Conservation (phyloP, 371 early-diverging fungal species). For the Catenaria anguillulae region DNA sequence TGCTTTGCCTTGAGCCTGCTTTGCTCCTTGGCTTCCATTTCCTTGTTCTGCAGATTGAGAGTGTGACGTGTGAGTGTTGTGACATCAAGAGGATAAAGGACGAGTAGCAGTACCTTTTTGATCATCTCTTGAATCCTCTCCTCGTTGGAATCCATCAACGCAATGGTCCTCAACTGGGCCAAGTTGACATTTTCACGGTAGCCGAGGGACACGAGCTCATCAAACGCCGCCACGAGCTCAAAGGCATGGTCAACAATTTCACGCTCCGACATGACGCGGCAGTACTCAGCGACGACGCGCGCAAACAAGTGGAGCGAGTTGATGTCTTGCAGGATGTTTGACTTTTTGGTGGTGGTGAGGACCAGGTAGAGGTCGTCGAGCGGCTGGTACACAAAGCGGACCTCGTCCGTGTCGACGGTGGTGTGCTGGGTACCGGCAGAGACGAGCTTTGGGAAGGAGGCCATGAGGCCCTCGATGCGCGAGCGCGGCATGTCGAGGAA, state of each 20-base stretch:
- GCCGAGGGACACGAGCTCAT: slow-evolving; percentile 85
- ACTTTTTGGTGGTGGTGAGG: slow-evolving; percentile 72
- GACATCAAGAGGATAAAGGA: neutral
- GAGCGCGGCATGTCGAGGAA: slow-evolving; percentile 89
- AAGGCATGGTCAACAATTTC: slow-evolving; percentile 51
- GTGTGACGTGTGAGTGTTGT: slow-evolving; percentile 2
- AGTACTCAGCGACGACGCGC: slow-evolving; percentile 77
- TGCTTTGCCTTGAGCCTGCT: slow-evolving; percentile 78
- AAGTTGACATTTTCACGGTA: slow-evolving; percentile 72
- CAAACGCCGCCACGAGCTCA: slow-evolving; percentile 82
- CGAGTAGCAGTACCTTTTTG: slow-evolving; percentile 43
- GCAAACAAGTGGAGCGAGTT: slow-evolving; percentile 85
- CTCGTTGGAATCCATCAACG: slow-evolving; percentile 92
- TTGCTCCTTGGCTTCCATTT: slow-evolving; percentile 90
- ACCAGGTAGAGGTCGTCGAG: slow-evolving; percentile 85
- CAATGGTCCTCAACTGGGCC: slow-evolving; percentile 74
- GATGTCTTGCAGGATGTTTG: slow-evolving; percentile 78
- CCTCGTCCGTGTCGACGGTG: slow-evolving; percentile 86
- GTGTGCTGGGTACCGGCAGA: slow-evolving; percentile 85
- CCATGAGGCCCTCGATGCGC: slow-evolving; percentile 89
- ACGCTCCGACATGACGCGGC: slow-evolving; percentile 28
- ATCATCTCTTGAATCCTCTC: slow-evolving; percentile 92
- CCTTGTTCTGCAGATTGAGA: slow-evolving; percentile 88
- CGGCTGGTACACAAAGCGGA: slow-evolving; percentile 94
- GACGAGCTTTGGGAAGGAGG: slow-evolving; percentile 90